Conservation (phyloP, 495 filamentous ascomycete species). For the Tricharina praecox region DNA sequence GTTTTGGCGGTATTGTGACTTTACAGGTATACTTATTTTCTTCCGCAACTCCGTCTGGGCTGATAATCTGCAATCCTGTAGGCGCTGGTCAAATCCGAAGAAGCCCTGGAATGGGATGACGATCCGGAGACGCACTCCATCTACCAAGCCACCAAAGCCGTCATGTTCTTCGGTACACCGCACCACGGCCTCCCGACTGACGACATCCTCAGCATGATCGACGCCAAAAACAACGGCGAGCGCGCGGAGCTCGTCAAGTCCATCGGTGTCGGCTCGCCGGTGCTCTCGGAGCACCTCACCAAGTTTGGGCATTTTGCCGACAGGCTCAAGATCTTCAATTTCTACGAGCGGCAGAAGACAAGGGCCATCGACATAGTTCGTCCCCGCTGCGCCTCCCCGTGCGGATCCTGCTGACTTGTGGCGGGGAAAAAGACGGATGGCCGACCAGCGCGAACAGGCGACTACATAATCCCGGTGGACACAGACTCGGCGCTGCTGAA, state of each 20-base stretch:
- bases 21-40: conserved; percentile 6
- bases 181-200: conserved; percentile 2
- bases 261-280: not conserved
- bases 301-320: conserved; percentile 5
- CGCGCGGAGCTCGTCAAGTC: conserved; percentile 1
- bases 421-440: conserved; percentile 2
- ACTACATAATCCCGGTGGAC: conserved; percentile 1
- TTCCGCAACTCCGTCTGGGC: not conserved
- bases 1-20: conserved; percentile 11
- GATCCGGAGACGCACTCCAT: conserved; percentile 3
- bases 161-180: conserved; percentile 9
- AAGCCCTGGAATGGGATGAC: conserved; percentile 2
- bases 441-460: not conserved
- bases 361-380: conserved; percentile 1
- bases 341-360: conserved; percentile 5
- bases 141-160: conserved; percentile 4
- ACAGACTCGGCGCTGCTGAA: not conserved
- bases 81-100: conserved; percentile 1
- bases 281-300: not conserved
- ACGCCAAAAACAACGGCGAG: not conserved
- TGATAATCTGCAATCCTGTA: not conserved
- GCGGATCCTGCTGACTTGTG: too few species aligned
- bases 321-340: not conserved
- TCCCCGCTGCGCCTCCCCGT: not conserved
- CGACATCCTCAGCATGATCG: conserved; percentile 12